Evolutionary conservation across 225 moss, liverwort and hornwort species (phyloP).

Genomic region (Lunularia cruciata): DNA sequence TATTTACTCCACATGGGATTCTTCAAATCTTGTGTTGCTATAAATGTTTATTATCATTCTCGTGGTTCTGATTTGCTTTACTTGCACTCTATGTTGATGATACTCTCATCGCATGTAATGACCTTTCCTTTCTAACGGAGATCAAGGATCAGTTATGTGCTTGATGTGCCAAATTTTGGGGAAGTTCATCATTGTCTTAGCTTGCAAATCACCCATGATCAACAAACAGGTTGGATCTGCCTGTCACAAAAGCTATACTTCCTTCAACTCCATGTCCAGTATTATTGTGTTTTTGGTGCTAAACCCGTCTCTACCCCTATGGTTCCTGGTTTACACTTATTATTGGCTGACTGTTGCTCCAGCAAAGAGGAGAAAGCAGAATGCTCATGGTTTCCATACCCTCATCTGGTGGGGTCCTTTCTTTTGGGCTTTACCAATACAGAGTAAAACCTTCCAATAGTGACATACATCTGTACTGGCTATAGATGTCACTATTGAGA

Average conservation of each 20-base stretch:
- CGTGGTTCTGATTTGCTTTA: not conserved
- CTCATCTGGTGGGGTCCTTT: no score
- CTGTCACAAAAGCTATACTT: not conserved
- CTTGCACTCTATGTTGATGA: conserved; percentile 8
- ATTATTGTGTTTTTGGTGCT: not conserved
- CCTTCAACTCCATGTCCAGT: no score
- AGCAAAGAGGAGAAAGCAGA: not conserved
- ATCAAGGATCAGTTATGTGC: not conserved
- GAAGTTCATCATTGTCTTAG: not conserved
- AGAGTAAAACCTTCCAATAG: no score
- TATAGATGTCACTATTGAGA: no score
- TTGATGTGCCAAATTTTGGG: not conserved
- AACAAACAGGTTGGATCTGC: not conserved
- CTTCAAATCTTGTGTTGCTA: not conserved
- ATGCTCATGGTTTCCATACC: not conserved
- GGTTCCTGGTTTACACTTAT: not conserved
- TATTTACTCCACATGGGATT: not conserved
- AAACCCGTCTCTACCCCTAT: not conserved
- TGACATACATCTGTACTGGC: no score
- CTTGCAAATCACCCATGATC: not conserved
- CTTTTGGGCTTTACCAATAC: not conserved
- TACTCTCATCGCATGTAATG: not conserved
- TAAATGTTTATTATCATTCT: not conserved
- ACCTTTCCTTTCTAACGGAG: not conserved
- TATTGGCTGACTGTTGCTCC: no score